Evolutionary conservation across 1,139 yeast species (phyloP).

Genomic region (Kodamaea ohmeri): DNA sequence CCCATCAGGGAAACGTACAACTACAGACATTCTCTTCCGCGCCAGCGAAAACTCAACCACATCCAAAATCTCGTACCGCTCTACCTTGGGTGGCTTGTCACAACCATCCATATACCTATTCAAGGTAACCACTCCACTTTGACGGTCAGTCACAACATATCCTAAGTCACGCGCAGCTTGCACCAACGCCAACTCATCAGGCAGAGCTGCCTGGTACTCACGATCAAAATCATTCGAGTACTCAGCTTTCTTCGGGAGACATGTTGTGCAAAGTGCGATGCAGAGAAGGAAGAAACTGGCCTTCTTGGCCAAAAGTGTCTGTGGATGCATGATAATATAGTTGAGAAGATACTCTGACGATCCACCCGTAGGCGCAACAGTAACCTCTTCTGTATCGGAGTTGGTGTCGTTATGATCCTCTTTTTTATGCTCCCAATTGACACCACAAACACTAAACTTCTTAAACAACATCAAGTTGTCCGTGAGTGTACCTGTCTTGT

Average conservation of each 20-base stretch:
- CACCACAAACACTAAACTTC: slow-evolving; percentile 80
- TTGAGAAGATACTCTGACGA: slow-evolving; percentile 29
- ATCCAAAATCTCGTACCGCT: slow-evolving; percentile 71
- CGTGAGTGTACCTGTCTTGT: slow-evolving; percentile 95
- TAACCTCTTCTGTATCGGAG: neutral
- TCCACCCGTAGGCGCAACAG: neutral
- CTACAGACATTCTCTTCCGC: slow-evolving; percentile 92
- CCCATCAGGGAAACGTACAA: slow-evolving; percentile 77
- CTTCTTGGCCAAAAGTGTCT: slow-evolving; percentile 63
- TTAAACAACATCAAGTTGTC: slow-evolving; percentile 87
- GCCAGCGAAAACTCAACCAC: slow-evolving; percentile 82
- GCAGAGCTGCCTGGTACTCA: slow-evolving; percentile 85
- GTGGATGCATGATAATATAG: slow-evolving; percentile 71
- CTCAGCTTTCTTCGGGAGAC: slow-evolving; percentile 58
- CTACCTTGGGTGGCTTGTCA: slow-evolving; percentile 58
- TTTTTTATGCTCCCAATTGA: slow-evolving; percentile 71
- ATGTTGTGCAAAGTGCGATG: slow-evolving; percentile 85
- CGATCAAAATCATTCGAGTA: slow-evolving; percentile 7
- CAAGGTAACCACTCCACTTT: slow-evolving; percentile 55
- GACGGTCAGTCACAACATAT: slow-evolving; percentile 70
- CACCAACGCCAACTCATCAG: slow-evolving; percentile 91
- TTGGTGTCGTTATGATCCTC: slow-evolving; percentile 6
- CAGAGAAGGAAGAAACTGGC: slow-evolving; percentile 78
- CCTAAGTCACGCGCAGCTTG: slow-evolving; percentile 96
- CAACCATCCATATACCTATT: slow-evolving; percentile 85